Conservation (phyloP, 2,329 filamentous ascomycete species). For the Claviceps paspali region DNA sequence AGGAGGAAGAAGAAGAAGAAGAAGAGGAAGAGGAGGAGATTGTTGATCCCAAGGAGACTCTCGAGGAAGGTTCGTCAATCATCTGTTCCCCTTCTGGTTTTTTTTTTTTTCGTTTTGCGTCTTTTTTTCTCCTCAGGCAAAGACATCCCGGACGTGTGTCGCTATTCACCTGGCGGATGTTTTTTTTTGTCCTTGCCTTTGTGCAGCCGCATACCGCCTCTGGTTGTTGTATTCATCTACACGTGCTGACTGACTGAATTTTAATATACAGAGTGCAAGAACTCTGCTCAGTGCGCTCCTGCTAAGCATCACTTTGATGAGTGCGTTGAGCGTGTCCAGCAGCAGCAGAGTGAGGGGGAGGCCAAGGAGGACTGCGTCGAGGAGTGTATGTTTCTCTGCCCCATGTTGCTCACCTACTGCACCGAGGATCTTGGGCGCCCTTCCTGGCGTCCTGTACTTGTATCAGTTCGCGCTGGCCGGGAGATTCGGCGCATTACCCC, state of each 20-base stretch:
- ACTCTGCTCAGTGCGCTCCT: conserved; percentile 69
- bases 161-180: too few species aligned
- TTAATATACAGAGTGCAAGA: conserved; percentile 73
- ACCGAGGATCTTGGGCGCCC: too few species aligned
- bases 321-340: conserved; percentile 78
- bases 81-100: background rate
- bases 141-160: too few species aligned
- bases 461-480: too few species aligned
- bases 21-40: conserved; percentile 62
- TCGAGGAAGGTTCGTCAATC: conserved; percentile 73
- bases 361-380: conserved; percentile 93
- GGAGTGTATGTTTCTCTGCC: conserved; percentile 64
- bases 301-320: conserved; percentile 97
- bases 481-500: background rate
- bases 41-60: conserved; percentile 70
- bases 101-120: too few species aligned
- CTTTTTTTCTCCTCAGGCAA: too few species aligned
- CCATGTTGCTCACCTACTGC: too few species aligned
- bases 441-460: too few species aligned
- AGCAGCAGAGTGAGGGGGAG: conserved; percentile 50
- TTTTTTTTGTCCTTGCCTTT: background rate
- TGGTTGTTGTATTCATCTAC: too few species aligned
- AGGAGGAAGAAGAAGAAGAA: conserved; percentile 36
- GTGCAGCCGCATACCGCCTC: too few species aligned
- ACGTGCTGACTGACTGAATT: conserved; percentile 10